These are phyloP conservation scores for Talaromyces pinophilus DNA, from an alignment of 2,329 filamentous ascomycete genomes.

Conservation along the genomic window DNA sequence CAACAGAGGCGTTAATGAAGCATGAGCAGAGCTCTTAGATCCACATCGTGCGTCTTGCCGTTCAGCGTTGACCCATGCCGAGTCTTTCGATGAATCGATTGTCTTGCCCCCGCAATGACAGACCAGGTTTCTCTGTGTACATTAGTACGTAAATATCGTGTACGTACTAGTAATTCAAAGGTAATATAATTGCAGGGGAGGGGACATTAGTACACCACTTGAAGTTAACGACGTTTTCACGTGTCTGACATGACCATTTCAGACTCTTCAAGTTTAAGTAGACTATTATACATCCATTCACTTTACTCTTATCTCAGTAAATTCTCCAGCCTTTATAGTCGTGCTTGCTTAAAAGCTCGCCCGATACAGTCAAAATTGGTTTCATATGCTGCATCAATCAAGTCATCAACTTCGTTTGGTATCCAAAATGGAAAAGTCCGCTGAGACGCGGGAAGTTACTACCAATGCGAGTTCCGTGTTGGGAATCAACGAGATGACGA, in stretches of 20 bases:
- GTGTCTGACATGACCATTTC: neutral
- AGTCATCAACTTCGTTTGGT: neutral
- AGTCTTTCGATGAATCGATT: neutral
- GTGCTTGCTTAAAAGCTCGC: neutral
- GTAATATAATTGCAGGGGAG: neutral
- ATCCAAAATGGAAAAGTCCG: neutral
- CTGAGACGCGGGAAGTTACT: neutral
- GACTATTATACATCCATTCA: neutral
- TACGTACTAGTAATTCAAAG: neutral
- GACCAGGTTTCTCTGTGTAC: neutral
- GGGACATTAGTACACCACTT: neutral
- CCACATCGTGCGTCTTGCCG: neutral
- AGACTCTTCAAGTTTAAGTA: neutral
- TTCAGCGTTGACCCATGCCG: neutral
- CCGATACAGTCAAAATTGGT: neutral
- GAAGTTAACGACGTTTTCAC: neutral
- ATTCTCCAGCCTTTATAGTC: neutral
- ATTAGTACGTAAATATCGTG: neutral
- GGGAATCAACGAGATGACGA: neutral
- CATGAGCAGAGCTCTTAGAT: neutral
- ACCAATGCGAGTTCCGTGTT: neutral
- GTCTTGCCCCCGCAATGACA: neutral
- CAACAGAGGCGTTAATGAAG: neutral
- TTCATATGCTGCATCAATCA: neutral
- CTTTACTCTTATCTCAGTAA: neutral